Percentiles rank a stretch among this genome's conserved stretches.
phyloP scores from a whole-genome alignment of 257 asterid genomes.

The Solanum rostratum region DNA sequence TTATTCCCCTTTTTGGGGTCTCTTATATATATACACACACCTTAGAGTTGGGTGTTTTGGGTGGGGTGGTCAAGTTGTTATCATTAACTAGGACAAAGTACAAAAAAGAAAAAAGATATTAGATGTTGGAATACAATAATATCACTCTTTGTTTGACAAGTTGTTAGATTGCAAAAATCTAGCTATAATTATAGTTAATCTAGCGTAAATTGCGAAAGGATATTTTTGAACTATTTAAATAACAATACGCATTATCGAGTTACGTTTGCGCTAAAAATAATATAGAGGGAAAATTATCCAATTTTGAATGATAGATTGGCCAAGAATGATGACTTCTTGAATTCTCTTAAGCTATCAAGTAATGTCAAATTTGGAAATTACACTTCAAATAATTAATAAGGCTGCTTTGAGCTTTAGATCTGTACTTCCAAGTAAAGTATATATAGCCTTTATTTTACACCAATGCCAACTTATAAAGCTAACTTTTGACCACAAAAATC shows the following conservation, averaged over 20 bases:
- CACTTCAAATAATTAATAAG: background rate
- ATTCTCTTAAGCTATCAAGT: background rate
- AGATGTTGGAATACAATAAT: background rate
- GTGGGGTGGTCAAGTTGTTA: background rate
- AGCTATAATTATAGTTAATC: no score
- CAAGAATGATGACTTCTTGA: background rate
- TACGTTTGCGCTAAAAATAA: background rate
- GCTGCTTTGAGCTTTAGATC: background rate
- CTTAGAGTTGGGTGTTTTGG: background rate
- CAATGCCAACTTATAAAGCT: background rate
- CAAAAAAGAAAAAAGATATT: background rate
- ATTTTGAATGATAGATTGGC: background rate
- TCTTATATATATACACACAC: background rate
- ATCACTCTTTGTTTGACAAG: background rate
- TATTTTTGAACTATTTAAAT: background rate
- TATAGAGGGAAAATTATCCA: background rate
- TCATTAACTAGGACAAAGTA: background rate
- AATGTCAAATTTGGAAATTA: background rate
- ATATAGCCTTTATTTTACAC: background rate
- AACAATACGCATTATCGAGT: background rate
- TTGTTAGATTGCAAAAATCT: background rate
- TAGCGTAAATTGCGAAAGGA: background rate
- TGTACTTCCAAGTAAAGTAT: slow-evolving; percentile 1
- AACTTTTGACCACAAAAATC: background rate
- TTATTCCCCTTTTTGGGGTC: background rate